A percentile compares a stretch with the other conserved stretches of the same genome.
These are phyloP conservation scores for Trametes elegans DNA, from an alignment of 768 basidiomycete species.

Conservation along the genomic window DNA sequence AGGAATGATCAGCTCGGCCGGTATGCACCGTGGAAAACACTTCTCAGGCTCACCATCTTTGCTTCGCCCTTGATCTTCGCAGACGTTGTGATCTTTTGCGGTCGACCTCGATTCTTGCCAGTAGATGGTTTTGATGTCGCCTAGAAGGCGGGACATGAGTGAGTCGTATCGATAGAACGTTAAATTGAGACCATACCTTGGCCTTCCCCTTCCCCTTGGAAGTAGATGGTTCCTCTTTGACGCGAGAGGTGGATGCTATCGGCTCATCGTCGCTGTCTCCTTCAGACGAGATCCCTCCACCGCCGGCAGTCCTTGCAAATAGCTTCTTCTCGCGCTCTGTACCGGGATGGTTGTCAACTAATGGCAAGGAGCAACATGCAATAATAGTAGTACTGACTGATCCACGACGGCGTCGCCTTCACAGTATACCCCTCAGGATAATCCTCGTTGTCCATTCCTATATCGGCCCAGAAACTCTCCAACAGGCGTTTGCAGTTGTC, in stretches of 20 bases:
- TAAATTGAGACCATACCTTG: not conserved
- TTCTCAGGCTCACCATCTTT: not conserved
- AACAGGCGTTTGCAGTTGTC: constrained; percentile 54
- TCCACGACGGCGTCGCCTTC: constrained; percentile 52
- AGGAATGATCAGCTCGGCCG: not conserved
- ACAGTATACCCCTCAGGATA: constrained; percentile 47
- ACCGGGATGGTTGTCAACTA: not conserved
- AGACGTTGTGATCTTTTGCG: not conserved
- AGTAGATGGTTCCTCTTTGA: constrained; percentile 11
- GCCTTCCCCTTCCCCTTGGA: constrained; percentile 20
- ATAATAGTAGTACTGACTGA: constrained; percentile 49
- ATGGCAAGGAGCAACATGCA: not conserved
- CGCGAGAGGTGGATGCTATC: constrained; percentile 4
- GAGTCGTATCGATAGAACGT: not conserved
- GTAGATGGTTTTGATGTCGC: not conserved
- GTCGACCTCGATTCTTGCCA: not conserved
- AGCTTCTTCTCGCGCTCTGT: constrained; percentile 40
- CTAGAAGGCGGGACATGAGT: not conserved
- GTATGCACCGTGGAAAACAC: not conserved
- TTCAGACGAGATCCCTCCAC: constrained; percentile 3
- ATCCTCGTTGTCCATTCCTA: constrained; percentile 57
- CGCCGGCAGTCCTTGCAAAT: constrained; percentile 31
- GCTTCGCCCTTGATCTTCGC: not conserved
- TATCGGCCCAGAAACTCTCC: constrained; percentile 52
- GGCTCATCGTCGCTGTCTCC: constrained; percentile 13